Percentiles rank a stretch among this genome's conserved stretches.
Evolutionary conservation across 306 rosid species (phyloP).

Genomic region (Vigna trinervia): DNA sequence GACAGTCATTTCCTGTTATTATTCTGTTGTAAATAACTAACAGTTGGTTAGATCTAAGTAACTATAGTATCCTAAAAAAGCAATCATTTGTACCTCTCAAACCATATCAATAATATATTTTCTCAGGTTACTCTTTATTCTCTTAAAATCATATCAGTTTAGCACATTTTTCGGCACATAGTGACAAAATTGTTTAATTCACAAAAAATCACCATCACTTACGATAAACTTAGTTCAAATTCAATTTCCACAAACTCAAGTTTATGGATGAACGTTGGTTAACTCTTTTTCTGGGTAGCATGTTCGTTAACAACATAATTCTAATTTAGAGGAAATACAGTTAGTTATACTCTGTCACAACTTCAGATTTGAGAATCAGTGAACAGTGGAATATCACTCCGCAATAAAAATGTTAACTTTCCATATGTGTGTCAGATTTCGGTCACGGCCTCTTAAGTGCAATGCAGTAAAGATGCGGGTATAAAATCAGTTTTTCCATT

Average conservation of each 20-base stretch:
- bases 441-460: neutral
- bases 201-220: neutral
- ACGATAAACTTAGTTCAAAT: neutral
- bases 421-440: too few species aligned
- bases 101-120: neutral
- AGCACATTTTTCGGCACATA: neutral
- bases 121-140: neutral
- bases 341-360: neutral
- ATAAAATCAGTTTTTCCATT: constrained; percentile 23
- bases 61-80: neutral
- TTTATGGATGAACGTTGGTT: neutral
- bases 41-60: neutral
- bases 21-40: neutral
- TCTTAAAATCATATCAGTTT: neutral
- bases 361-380: constrained; percentile 1
- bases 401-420: too few species aligned
- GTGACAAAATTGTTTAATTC: neutral
- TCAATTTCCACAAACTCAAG: neutral
- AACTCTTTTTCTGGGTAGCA: neutral
- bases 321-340: neutral
- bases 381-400: neutral
- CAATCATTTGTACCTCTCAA: neutral
- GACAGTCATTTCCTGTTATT: neutral
- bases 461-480: neutral
- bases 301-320: neutral